Evolutionary conservation across 2,329 filamentous ascomycete genomes (phyloP).

Genomic region (Metarhizium rileyi): DNA sequence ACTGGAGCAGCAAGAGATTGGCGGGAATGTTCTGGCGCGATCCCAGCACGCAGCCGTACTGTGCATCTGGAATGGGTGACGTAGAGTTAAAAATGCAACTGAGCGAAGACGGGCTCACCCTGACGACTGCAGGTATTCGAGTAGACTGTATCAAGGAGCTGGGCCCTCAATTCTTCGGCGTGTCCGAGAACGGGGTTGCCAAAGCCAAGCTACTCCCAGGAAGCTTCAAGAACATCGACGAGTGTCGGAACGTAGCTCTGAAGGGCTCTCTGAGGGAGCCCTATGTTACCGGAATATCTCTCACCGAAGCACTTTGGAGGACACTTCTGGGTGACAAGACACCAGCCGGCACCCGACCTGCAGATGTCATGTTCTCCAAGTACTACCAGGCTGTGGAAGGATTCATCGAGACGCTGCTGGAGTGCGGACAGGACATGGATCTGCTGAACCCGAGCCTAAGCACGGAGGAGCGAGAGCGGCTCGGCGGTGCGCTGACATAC

Average conservation of each 20-base stretch:
- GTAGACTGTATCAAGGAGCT: background rate
- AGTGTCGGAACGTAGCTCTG: background rate
- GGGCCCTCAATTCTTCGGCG: background rate
- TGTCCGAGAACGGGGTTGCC: background rate
- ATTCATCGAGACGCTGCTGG: background rate
- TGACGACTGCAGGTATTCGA: background rate
- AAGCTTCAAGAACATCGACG: background rate
- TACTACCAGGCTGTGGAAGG: background rate
- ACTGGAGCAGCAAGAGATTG: background rate
- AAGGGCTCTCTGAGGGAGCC: background rate
- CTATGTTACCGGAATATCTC: background rate
- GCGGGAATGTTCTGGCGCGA: background rate
- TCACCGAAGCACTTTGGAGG: background rate
- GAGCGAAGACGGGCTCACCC: background rate
- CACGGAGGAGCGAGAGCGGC: background rate
- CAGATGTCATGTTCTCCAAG: background rate
- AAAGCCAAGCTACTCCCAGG: background rate
- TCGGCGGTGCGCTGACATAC: background rate
- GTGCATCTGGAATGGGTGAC: background rate
- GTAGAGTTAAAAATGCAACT: background rate
- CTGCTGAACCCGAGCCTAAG: background rate
- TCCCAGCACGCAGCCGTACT: background rate
- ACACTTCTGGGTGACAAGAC: background rate
- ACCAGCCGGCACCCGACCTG: background rate
- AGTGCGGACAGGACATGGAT: background rate